A percentile compares a stretch with the other conserved stretches of the same genome.
These are phyloP conservation scores for Phylloporus sp. DNA, from an alignment of 768 basidiomycete species.

Conservation along the genomic window DNA sequence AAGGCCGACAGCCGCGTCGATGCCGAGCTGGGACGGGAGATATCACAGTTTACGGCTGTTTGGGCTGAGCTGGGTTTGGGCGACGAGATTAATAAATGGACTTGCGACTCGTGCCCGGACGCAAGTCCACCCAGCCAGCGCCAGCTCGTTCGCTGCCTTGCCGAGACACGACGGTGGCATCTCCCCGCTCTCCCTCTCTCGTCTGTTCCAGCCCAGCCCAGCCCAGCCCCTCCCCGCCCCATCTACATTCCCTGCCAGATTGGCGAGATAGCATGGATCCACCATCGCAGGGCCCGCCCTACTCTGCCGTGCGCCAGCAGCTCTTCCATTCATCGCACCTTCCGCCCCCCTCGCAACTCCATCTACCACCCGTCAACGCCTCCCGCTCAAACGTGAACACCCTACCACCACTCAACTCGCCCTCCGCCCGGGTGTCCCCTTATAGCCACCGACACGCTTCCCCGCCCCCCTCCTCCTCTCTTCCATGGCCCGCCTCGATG, in stretches of 20 bases:
- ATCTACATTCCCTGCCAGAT: neutral
- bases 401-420: slow-evolving; percentile 37
- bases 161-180: slow-evolving; percentile 1
- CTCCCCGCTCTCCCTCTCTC: neutral
- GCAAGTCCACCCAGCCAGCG: slow-evolving; percentile 1
- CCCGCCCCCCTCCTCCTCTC: slow-evolving; percentile 22
- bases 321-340: slow-evolving; percentile 43
- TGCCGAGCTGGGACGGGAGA: neutral
- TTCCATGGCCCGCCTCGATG: slow-evolving; percentile 24
- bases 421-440: slow-evolving; percentile 24
- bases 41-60: slow-evolving; percentile 25
- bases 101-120: slow-evolving; percentile 16
- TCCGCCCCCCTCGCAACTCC: slow-evolving; percentile 42
- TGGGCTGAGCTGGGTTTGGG: slow-evolving; percentile 19
- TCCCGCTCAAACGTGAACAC: slow-evolving; percentile 37
- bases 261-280: slow-evolving; percentile 21
- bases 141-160: slow-evolving; percentile 1
- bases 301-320: slow-evolving; percentile 28
- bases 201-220: slow-evolving; percentile 9
- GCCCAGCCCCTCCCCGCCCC: slow-evolving; percentile 5
- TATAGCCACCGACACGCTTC: slow-evolving; percentile 27
- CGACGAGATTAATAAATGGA: slow-evolving; percentile 23
- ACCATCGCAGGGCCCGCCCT: slow-evolving; percentile 30
- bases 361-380: slow-evolving; percentile 34
- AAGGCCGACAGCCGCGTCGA: neutral